Conservation (phyloP, 345 rosid genomes). For the Camelina neglecta region DNA sequence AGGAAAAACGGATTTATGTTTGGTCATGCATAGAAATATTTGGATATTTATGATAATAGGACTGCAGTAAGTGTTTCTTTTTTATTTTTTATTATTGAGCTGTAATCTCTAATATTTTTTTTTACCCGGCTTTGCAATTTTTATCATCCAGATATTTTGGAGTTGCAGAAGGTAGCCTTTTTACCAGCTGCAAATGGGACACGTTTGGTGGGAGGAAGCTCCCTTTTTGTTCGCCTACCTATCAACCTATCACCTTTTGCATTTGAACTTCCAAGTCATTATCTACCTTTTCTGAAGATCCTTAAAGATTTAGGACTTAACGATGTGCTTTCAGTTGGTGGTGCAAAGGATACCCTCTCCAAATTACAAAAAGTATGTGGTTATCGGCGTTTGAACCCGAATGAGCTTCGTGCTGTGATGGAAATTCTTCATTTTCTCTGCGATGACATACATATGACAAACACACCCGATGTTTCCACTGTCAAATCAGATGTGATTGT, state of each 20-base stretch:
- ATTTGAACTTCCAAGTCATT: constrained; percentile 79
- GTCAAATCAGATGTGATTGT: constrained; percentile 70
- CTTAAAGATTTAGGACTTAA: constrained; percentile 91
- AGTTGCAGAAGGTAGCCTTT: constrained; percentile 79
- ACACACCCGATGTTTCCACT: constrained; percentile 38
- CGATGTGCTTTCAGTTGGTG: constrained; percentile 68
- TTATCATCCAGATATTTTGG: constrained; percentile 60
- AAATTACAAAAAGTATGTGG: constrained; percentile 83
- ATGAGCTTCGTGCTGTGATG: constrained; percentile 94
- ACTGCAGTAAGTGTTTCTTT: constrained; percentile 19
- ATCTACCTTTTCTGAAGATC: constrained; percentile 78
- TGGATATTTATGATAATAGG: not conserved
- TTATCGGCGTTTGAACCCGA: constrained; percentile 87
- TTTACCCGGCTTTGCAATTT: constrained; percentile 24
- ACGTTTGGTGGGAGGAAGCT: constrained; percentile 73
- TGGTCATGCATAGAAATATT: constrained; percentile 7
- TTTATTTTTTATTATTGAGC: not conserved
- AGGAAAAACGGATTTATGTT: not conserved
- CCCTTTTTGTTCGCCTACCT: constrained; percentile 78
- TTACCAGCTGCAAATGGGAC: constrained; percentile 96
- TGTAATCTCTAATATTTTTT: constrained; percentile 8
- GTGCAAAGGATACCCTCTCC: constrained; percentile 74
- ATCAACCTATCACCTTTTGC: constrained; percentile 91
- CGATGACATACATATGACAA: constrained; percentile 50
- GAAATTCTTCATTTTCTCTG: constrained; percentile 76